These are phyloP conservation scores for Cicer chorassanicum DNA, from an alignment of 306 rosid genomes.

Conservation along the genomic window DNA sequence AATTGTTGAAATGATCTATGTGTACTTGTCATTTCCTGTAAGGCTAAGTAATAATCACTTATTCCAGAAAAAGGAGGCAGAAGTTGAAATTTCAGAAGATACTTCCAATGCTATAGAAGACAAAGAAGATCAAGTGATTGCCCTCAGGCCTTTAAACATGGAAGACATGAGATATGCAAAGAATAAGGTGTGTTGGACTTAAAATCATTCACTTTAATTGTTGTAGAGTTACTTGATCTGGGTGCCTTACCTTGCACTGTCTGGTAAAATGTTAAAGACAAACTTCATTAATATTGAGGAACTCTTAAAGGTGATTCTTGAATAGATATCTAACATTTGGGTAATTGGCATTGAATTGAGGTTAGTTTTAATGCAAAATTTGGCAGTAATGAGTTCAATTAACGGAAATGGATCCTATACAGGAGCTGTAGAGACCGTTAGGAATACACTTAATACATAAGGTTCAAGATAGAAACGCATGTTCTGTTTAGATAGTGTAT, in stretches of 20 bases:
- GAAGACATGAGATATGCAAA: slow-evolving; percentile 87
- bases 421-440: no score
- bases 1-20: slow-evolving; percentile 13
- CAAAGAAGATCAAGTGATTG: slow-evolving; percentile 58
- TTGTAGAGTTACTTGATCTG: neutral
- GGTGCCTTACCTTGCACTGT: neutral
- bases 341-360: no score
- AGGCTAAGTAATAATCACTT: slow-evolving; percentile 22
- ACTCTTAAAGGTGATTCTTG: no score
- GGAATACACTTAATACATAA: no score
- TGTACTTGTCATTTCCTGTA: neutral
- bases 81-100: slow-evolving; percentile 56
- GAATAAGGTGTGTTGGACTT: slow-evolving; percentile 60
- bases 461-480: no score
- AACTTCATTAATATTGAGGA: no score
- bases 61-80: slow-evolving; percentile 66
- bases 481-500: no score
- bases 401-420: no score
- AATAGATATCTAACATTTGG: no score
- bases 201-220: slow-evolving; percentile 19
- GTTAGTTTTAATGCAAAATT: no score
- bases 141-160: slow-evolving; percentile 71
- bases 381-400: no score
- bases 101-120: slow-evolving; percentile 54
- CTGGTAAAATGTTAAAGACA: no score